phyloP scores from a whole-genome alignment of 805 yeast species.

The Tanozyma kutaoensis region DNA sequence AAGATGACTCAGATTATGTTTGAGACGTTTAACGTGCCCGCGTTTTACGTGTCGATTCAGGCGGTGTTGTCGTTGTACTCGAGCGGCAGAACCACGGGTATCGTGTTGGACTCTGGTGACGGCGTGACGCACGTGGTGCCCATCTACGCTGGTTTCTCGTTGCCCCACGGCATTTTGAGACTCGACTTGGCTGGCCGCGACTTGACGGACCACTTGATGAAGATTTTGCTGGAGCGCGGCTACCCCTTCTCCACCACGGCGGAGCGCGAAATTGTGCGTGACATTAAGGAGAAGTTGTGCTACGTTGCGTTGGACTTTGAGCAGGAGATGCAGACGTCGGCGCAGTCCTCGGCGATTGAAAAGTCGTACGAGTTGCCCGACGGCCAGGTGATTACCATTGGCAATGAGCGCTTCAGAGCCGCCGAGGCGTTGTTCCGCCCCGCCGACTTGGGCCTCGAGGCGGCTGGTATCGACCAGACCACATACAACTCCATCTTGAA shows the following conservation, averaged over 20 bases:
- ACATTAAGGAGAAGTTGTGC: slow-evolving; percentile 97
- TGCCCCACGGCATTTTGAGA: slow-evolving; percentile 98
- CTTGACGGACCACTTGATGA: slow-evolving; percentile 97
- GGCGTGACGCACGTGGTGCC: slow-evolving; percentile 99
- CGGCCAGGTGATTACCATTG: slow-evolving; percentile 98
- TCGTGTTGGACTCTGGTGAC: slow-evolving; percentile 98
- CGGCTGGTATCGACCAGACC: slow-evolving; percentile 99
- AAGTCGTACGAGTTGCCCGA: slow-evolving; percentile 99
- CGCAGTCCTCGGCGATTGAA: slow-evolving; percentile 96
- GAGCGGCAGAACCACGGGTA: slow-evolving; percentile 99
- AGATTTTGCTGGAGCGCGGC: slow-evolving; percentile 97
- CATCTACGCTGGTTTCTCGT: slow-evolving; percentile 98
- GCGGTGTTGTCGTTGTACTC: slow-evolving; percentile 97
- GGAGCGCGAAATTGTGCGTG: slow-evolving; percentile 92
- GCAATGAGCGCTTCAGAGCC: slow-evolving; percentile 99
- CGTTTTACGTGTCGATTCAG: slow-evolving; percentile 97
- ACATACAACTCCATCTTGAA: slow-evolving; percentile 90
- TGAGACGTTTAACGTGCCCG: slow-evolving; percentile 99
- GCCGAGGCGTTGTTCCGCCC: slow-evolving; percentile 99
- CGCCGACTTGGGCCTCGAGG: slow-evolving; percentile 76
- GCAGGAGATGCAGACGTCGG: slow-evolving; percentile 98
- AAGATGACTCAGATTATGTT: slow-evolving; percentile 99
- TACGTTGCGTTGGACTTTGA: slow-evolving; percentile 98
- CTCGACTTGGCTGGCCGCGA: slow-evolving; percentile 99
- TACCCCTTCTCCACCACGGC: slow-evolving; percentile 98